Conservation (phyloP, 345 rosid species). For the Populus tremula region DNA sequence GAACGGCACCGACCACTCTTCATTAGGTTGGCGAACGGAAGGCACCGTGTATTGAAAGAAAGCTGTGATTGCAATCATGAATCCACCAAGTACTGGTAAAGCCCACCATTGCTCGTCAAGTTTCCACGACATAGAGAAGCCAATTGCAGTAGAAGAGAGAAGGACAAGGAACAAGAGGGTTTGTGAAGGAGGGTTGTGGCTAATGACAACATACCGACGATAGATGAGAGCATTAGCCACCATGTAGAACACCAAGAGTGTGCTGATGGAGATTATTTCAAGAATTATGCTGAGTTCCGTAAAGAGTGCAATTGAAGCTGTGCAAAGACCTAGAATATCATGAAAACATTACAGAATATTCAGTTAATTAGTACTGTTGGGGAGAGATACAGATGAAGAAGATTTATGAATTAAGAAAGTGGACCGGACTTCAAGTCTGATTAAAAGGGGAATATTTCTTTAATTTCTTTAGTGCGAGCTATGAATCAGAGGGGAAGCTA, state of each 20-base stretch:
- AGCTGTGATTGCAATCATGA: constrained; percentile 39
- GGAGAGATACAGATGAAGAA: background rate
- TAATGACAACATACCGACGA: constrained; percentile 45
- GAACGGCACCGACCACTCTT: constrained; percentile 72
- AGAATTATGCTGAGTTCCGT: constrained; percentile 67
- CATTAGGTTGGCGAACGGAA: constrained; percentile 14
- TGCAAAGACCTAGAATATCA: constrained; percentile 69
- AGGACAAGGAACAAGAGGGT: constrained; percentile 67
- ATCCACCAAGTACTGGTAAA: constrained; percentile 39
- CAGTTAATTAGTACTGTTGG: background rate
- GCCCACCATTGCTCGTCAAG: constrained; percentile 55
- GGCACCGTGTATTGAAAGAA: constrained; percentile 47
- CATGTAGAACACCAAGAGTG: constrained; percentile 78
- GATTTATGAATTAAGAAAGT: background rate
- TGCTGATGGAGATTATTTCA: constrained; percentile 71
- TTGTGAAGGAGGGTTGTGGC: constrained; percentile 46
- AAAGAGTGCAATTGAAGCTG: constrained; percentile 85
- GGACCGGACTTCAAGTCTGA: background rate
- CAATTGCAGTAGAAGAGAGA: constrained; percentile 53
- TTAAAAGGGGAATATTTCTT: background rate
- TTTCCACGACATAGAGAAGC: constrained; percentile 73
- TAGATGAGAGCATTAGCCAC: constrained; percentile 91
- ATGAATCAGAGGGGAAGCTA: background rate
- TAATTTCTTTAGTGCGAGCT: background rate
- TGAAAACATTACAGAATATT: background rate